Percentiles rank a stretch among this genome's conserved stretches.
Conservation (phyloP, 352 stramenopile species). For the Lagenidium sp. region DNA sequence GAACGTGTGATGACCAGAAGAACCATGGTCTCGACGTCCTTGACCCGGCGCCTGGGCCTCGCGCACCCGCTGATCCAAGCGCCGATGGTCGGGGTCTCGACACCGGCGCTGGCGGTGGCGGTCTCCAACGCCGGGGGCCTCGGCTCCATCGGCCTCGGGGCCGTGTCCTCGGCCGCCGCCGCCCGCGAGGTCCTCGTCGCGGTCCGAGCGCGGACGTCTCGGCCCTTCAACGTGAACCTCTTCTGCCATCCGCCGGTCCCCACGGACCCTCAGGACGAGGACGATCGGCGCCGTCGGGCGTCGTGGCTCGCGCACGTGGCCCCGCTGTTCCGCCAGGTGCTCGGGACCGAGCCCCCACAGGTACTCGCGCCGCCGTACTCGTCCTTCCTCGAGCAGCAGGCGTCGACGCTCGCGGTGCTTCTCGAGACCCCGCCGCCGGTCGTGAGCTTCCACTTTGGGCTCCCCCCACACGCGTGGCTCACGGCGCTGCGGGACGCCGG, state of each 20-base stretch:
- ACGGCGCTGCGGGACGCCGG: constrained; percentile 24
- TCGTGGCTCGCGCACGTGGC: constrained; percentile 26
- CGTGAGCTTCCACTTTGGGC: constrained; percentile 62
- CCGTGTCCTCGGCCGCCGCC: constrained; percentile 11
- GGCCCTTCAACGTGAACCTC: constrained; percentile 51
- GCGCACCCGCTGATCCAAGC: constrained; percentile 27
- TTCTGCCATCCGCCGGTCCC: constrained; percentile 30
- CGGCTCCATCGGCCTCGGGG: constrained; percentile 36
- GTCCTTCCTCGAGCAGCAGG: constrained; percentile 22
- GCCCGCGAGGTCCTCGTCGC: constrained; percentile 21
- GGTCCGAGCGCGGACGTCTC: constrained; percentile 18
- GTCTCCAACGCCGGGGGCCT: constrained; percentile 32
- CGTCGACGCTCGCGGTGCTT: constrained; percentile 27
- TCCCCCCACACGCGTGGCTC: constrained; percentile 20
- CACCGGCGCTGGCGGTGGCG: constrained; percentile 21
- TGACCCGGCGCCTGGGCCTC: too few relatives aligned
- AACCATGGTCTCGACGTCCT: too few relatives aligned
- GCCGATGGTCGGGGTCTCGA: constrained; percentile 42
- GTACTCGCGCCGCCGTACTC: constrained; percentile 11
- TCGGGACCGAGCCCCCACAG: constrained; percentile 8
- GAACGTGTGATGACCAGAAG: too few relatives aligned
- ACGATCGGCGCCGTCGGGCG: too few relatives aligned
- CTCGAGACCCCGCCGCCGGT: constrained; percentile 38
- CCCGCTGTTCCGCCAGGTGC: constrained; percentile 29
- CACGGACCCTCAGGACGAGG: constrained; percentile 5